These are phyloP conservation scores for Cutaneotrichosporon daszewskae DNA, from an alignment of 1,284 basidiomycete genomes.

Conservation along the genomic window DNA sequence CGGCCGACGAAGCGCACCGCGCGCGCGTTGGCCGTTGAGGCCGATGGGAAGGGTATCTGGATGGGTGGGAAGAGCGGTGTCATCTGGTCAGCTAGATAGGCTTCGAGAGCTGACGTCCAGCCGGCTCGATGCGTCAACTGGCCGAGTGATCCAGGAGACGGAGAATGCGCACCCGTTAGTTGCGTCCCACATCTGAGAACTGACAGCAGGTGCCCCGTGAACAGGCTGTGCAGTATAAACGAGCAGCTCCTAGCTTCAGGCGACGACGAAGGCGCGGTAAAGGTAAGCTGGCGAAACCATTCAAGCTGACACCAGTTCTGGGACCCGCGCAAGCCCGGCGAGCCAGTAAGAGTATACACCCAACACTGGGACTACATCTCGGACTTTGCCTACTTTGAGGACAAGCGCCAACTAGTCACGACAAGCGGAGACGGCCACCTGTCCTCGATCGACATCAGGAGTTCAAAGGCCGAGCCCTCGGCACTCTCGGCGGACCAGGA, in stretches of 20 bases:
- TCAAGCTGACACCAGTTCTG: constrained; percentile 63
- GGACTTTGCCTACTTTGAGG: constrained; percentile 78
- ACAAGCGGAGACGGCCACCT: constrained; percentile 92
- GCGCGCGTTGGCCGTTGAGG: constrained; percentile 61
- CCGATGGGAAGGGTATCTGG: constrained; percentile 63
- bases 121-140: constrained; percentile 5
- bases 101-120: constrained; percentile 1
- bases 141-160: constrained; percentile 3
- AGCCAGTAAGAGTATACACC: constrained; percentile 62
- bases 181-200: too few species aligned
- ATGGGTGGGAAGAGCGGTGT: constrained; percentile 77
- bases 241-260: constrained; percentile 72
- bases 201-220: constrained; percentile 66
- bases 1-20: constrained; percentile 58
- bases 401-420: constrained; percentile 75
- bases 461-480: constrained; percentile 65
- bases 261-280: constrained; percentile 89
- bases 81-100: constrained; percentile 72
- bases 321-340: constrained; percentile 66
- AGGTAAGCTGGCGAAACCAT: constrained; percentile 62
- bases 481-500: constrained; percentile 90
- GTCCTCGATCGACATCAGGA: constrained; percentile 79
- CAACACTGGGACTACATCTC: constrained; percentile 96
- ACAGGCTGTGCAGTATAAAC: constrained; percentile 66
- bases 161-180: constrained; percentile 7